A percentile compares a stretch with the other conserved stretches of the same genome.
phyloP scores from a whole-genome alignment of 2,329 filamentous ascomycete species.

The Verticillium nubilum region DNA sequence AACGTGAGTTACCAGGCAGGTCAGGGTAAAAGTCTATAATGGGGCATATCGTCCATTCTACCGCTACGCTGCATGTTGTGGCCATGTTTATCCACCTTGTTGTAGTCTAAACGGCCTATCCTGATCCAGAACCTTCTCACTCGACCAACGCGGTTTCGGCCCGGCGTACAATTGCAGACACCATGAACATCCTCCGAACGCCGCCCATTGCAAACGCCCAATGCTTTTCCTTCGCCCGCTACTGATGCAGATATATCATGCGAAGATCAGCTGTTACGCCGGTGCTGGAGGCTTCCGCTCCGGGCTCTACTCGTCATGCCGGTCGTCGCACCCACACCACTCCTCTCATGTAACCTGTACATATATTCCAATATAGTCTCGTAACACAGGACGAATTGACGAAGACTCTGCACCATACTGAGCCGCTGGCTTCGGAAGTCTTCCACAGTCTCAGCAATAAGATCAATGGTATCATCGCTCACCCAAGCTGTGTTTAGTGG shows the following conservation, averaged over 20 bases:
- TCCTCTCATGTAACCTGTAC: constrained; percentile 37
- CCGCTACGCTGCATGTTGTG: too few species aligned
- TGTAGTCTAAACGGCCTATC: too few species aligned
- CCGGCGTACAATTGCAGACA: too few species aligned
- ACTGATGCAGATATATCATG: constrained; percentile 6
- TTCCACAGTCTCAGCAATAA: constrained; percentile 82
- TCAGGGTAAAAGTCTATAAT: too few species aligned
- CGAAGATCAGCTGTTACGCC: constrained; percentile 6
- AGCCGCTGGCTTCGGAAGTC: constrained; percentile 84
- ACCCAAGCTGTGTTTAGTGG: constrained; percentile 57
- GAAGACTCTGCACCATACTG: constrained; percentile 93
- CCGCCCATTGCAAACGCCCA: background rate
- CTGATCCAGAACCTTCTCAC: too few species aligned
- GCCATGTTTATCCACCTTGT: too few species aligned
- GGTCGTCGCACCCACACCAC: constrained; percentile 12
- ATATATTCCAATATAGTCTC: constrained; percentile 92
- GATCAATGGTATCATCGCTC: constrained; percentile 63
- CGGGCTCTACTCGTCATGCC: constrained; percentile 13
- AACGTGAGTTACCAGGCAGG: too few species aligned
- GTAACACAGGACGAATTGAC: constrained; percentile 94
- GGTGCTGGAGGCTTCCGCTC: constrained; percentile 14
- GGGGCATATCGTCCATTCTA: too few species aligned
- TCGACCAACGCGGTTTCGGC: too few species aligned
- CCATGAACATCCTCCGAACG: background rate
- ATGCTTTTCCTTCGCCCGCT: constrained; percentile 5